These are phyloP conservation scores for Pyrenophora graminea DNA, from an alignment of 2,329 filamentous ascomycete species.

Conservation along the genomic window DNA sequence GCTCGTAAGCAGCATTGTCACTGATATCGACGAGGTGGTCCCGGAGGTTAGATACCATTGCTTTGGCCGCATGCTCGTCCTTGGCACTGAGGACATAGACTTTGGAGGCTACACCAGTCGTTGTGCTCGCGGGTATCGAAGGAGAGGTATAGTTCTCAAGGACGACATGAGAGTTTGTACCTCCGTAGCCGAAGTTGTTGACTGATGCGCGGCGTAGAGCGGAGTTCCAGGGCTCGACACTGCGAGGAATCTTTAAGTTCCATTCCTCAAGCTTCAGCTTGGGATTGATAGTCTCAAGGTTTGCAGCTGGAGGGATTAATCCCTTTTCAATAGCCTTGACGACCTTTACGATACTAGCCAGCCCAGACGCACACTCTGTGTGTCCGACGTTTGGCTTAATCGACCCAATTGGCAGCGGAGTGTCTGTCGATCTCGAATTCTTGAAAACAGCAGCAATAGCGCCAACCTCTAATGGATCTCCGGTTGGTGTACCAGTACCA, in stretches of 20 bases:
- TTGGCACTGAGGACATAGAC: no score
- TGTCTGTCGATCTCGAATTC: neutral
- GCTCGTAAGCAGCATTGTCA: no score
- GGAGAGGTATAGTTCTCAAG: no score
- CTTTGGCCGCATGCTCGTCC: no score
- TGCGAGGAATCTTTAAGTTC: no score
- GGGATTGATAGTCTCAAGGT: neutral
- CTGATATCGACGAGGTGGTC: no score
- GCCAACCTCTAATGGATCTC: neutral
- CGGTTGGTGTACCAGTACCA: neutral
- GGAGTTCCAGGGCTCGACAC: no score
- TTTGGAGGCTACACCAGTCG: no score
- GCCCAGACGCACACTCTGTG: slow-evolving; percentile 22
- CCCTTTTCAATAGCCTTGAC: slow-evolving; percentile 40
- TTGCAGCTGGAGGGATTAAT: slow-evolving; percentile 24
- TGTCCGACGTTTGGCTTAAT: slow-evolving; percentile 38
- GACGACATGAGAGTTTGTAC: slow-evolving; percentile 34
- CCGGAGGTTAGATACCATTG: no score
- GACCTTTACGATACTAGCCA: slow-evolving; percentile 31
- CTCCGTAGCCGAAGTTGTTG: slow-evolving; percentile 20
- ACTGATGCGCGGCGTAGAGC: no score
- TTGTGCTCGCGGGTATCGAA: no score
- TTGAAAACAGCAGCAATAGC: neutral
- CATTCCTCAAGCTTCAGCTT: no score
- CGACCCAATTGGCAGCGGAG: slow-evolving; percentile 1